Conservation (phyloP, 2,329 filamentous ascomycete species). For the Hawksworthiomyces lignivorus region DNA sequence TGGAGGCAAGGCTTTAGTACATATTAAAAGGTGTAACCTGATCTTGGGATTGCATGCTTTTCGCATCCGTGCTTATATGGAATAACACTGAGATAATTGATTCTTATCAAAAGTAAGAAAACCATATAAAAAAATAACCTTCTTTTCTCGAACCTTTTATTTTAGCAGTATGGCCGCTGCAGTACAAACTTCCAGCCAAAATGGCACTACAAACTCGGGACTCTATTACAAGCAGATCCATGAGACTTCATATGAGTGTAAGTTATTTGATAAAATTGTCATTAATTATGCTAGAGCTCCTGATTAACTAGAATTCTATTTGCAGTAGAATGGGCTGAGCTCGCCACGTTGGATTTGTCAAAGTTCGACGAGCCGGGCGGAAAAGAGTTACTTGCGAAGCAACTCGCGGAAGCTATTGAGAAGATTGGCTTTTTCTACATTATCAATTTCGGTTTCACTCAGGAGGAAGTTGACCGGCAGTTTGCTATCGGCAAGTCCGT, state of each 20-base stretch:
- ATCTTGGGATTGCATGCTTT: too few relatives aligned
- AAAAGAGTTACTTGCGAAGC: constrained; percentile 24
- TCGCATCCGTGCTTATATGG: too few relatives aligned
- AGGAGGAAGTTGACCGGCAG: constrained; percentile 47
- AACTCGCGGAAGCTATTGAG: constrained; percentile 35
- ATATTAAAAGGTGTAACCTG: too few relatives aligned
- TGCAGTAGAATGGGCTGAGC: constrained; percentile 14
- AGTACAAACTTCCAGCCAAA: constrained; percentile 1
- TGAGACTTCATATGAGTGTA: constrained; percentile 28
- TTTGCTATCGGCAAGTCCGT: constrained; percentile 49
- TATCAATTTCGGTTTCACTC: constrained; percentile 47
- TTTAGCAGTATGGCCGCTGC: too few relatives aligned
- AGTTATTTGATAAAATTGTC: constrained; percentile 5
- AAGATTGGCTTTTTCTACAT: constrained; percentile 45
- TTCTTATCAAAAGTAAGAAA: too few relatives aligned
- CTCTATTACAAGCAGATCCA: constrained; percentile 26
- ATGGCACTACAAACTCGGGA: neutral
- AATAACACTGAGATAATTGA: too few relatives aligned
- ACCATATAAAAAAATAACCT: too few relatives aligned
- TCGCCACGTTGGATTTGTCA: constrained; percentile 23
- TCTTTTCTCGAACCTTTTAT: too few relatives aligned
- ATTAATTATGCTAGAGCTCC: too few relatives aligned
- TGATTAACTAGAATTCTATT: too few relatives aligned
- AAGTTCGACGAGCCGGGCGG: constrained; percentile 24
- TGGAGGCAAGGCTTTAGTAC: too few relatives aligned